These are phyloP conservation scores for Zalaria sp. DNA, from an alignment of 2,329 filamentous ascomycete genomes.

Conservation along the genomic window DNA sequence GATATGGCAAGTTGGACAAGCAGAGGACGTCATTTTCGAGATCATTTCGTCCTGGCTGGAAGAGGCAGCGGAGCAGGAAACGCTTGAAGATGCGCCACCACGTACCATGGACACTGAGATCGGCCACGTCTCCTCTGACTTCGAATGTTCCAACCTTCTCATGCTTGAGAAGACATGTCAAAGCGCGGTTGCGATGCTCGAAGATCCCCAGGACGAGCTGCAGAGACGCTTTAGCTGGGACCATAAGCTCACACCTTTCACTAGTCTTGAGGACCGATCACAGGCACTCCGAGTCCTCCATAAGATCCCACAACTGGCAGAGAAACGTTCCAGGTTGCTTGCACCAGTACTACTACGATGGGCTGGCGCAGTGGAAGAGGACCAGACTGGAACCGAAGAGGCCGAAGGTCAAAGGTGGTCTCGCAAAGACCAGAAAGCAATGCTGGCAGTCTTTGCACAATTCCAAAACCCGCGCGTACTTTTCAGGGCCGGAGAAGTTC, in stretches of 20 bases:
- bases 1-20: constrained; percentile 54
- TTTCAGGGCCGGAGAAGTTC: constrained; percentile 63
- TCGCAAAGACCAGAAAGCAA: constrained; percentile 67
- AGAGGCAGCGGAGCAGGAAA: constrained; percentile 23
- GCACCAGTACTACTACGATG: constrained; percentile 79
- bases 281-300: constrained; percentile 70
- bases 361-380: constrained; percentile 29
- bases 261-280: constrained; percentile 46
- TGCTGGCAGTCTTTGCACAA: constrained; percentile 67
- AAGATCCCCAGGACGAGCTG: constrained; percentile 43
- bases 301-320: constrained; percentile 60
- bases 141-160: constrained; percentile 68
- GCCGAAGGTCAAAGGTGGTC: constrained; percentile 38
- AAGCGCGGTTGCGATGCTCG: constrained; percentile 1
- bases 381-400: constrained; percentile 2
- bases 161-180: constrained; percentile 26
- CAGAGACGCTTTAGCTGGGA: constrained; percentile 48
- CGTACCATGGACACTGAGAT: background rate
- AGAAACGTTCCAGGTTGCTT: constrained; percentile 71
- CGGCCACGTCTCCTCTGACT: constrained; percentile 45
- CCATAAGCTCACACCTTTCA: constrained; percentile 40
- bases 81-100: constrained; percentile 12
- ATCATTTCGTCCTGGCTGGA: constrained; percentile 67
- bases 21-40: constrained; percentile 58
- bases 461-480: constrained; percentile 79